Base-by-base conservation (phyloP, 1,284 basidiomycete species). In the Ustilago lituana region DNA sequence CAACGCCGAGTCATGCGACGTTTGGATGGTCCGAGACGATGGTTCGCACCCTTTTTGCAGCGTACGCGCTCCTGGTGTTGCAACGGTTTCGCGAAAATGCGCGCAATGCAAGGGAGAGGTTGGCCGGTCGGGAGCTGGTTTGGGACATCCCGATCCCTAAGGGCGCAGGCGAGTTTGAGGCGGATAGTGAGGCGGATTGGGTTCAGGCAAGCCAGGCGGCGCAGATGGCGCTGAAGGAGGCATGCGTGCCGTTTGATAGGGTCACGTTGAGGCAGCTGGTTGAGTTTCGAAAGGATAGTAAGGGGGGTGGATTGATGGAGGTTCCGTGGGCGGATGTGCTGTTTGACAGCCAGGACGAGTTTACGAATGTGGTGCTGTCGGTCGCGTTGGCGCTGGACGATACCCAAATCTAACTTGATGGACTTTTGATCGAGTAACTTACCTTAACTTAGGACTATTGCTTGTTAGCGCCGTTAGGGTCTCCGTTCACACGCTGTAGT, bases 361-460 rank as follows among this genome's bases (percentile, higher is more conserved):
- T 77, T 29, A 73, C 76, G 19, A 74, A 77, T 17, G 69, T 74
- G n/a, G 66, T 69, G 19, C 61, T 77, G 1, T 60, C 63, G 7
- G 73, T 74, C 11, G 73, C 74, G 3, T 69, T 77, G 49, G 76
- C 73, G 24, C 67, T 77, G 17, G 76, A 77, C 48, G 52, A 63
- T 53, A 59, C 52, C 38, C 55, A 36, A 15, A 46, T 62, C 27
- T 67, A 32, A 61, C 22, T n/a, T n/a, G n/a, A n/a, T n/a, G n/a
- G n/a, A n/a, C n/a, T n/a, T n/a, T n/a, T n/a, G n/a, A n/a, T n/a
- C n/a, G n/a, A n/a, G n/a, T n/a, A n/a, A n/a, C n/a, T n/a, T n/a
- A n/a, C n/a, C n/a, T n/a, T n/a, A n/a, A n/a, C n/a, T n/a, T n/a
- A n/a, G 57, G 57, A 59, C 57, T 47, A 50, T 50, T 38, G 20